Evolutionary conservation across 495 filamentous ascomycete genomes (phyloP), one percentile per base, ranked within the genome.

Genomic region (Hypoxylon fuscum): DNA sequence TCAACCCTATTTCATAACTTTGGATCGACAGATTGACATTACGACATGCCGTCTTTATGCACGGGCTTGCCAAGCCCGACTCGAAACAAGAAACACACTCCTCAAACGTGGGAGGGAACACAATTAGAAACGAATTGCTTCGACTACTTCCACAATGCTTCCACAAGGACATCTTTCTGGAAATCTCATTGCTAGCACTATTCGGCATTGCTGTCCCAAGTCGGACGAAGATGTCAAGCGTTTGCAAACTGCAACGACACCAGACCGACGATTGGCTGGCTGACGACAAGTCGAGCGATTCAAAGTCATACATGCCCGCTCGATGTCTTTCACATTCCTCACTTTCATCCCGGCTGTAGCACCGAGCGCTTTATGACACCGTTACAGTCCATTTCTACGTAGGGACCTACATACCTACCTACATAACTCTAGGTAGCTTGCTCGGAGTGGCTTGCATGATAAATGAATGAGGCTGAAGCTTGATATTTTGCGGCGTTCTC

Each of bases 11-110:
- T 53, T 48, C 34, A 25, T 32, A 34, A 31, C 38, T 18, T 20
- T 43, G 8, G 57, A 64, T 64, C 60, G 51, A 51, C 60, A 58
- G 38, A 57, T 58, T 53, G 14, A 52, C 47, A 64, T 58, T 58
- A 21, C 61, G 55, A 59, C 54, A 47, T 55, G 43, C 40, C 49
- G 32, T 49, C 35, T 31, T 59, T 51, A 58, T 58, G 55, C 55
- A 56, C 17, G 22, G 37, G 48, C 17, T 47, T 43, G 63, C 63
- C 63, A 66, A 66, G 57, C 46, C 45, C 37, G 35, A 43, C 51
- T 57, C 52, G 57, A 66, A 66, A 66, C 63, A 58, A 53, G 57
- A 61, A 66, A 66, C 56, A 47, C 45, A 40, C 32, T n/a, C 51
- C 34, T 27, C 50, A 59, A 55, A 59, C 44, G 35, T 38, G 35